Evolutionary conservation across 306 rosid species (phyloP), one percentile per base, ranked within the genome.

Genomic region (Bauhinia variegata): DNA sequence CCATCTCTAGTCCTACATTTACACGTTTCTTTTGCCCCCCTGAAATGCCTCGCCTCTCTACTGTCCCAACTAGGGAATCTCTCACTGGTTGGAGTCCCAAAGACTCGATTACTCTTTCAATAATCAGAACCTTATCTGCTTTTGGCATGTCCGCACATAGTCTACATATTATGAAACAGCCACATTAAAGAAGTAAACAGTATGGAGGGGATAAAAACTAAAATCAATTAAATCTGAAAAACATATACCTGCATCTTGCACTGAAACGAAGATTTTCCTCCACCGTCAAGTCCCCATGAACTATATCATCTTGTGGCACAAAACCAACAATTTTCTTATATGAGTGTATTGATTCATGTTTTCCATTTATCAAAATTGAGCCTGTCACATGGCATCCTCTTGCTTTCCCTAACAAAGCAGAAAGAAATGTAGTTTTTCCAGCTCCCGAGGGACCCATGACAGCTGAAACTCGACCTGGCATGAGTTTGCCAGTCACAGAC

Each of bases 381-480:
- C 96, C 96, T 15, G 77, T 74, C 63, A 80, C 60, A 10, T 79
- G 79, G 83, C 91, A 86, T 28, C 93, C 93, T 63, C 83, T 73
- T 63, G 79, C 73, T 70, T 89, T 89, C 61, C 96, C 96, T 0
- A 93, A 81, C 78, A 86, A 77, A 68, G 96, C 88, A 15, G 93
- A 80, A 39, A 89, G 96, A 79, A 86, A 89, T 36, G 96, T 89
- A n/a, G 96, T 89, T 80, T 89, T 89, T 30, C 96, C 96, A 37
- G 91, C 93, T 60, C 96, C 96, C 3, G 93, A 89, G 76, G 96
- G 96, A 74, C 96, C 96, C 96, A 89, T 89, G 63, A 86, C 96
- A 59, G 88, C 96, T 31, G 96, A 79, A 58, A 89, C 87, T 71
- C 93, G 82, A 75, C 96, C 91, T 3, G 96, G 96, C 75, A 65